Conservation (phyloP, 208 protist species). For the Trypanosoma conorhini region DNA sequence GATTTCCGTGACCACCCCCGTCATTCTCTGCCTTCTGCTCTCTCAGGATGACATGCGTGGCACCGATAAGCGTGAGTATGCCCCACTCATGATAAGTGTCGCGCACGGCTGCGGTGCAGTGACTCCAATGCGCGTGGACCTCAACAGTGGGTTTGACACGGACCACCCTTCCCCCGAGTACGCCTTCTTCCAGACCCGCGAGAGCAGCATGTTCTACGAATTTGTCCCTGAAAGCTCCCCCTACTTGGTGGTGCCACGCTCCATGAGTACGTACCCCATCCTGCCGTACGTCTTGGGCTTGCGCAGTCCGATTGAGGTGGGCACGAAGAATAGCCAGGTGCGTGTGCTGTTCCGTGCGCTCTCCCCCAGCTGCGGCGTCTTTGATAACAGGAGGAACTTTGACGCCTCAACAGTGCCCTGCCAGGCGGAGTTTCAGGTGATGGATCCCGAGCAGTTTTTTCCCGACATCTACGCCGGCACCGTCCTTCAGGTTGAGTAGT, state of each 20-base stretch:
- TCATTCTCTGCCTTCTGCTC: slow-evolving; percentile 61
- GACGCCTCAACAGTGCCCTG: slow-evolving; percentile 54
- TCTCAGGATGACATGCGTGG: slow-evolving; percentile 81
- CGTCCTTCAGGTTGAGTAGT: slow-evolving; percentile 53
- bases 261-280: slow-evolving; percentile 54
- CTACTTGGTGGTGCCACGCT: slow-evolving; percentile 74
- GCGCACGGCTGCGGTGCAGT: slow-evolving; percentile 53
- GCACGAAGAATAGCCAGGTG: slow-evolving; percentile 47
- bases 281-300: slow-evolving; percentile 65
- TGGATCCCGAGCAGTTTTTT: slow-evolving; percentile 72
- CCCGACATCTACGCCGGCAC: slow-evolving; percentile 81
- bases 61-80: slow-evolving; percentile 53
- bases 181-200: slow-evolving; percentile 71
- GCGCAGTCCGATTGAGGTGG: slow-evolving; percentile 57
- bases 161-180: slow-evolving; percentile 76
- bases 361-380: slow-evolving; percentile 56
- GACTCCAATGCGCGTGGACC: slow-evolving; percentile 52
- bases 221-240: slow-evolving; percentile 75
- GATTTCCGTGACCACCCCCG: slow-evolving; percentile 48
- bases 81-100: slow-evolving; percentile 83
- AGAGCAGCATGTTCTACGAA: slow-evolving; percentile 81
- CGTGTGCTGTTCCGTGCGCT: slow-evolving; percentile 65
- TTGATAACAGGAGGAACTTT: slow-evolving; percentile 75
- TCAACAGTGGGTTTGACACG: slow-evolving; percentile 78
- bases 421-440: slow-evolving; percentile 77